These are phyloP conservation scores for Candida caryicola DNA, from an alignment of 805 yeast species.

Conservation along the genomic window DNA sequence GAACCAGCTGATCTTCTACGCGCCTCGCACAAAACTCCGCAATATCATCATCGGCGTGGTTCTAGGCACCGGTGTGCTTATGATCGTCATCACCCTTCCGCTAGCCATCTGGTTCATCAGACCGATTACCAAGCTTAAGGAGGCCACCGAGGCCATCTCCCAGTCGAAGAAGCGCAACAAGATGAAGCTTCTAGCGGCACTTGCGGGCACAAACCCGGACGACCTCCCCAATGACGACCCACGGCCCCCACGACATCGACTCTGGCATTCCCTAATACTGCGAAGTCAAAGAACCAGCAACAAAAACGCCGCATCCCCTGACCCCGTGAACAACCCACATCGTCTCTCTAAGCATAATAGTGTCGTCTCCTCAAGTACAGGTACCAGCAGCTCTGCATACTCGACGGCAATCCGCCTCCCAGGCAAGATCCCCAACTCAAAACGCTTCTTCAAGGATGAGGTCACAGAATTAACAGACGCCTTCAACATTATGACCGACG, in stretches of 20 bases:
- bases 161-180: conserved; percentile 32
- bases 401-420: conserved; percentile 42
- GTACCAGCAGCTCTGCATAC: conserved; percentile 37
- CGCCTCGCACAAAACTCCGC: conserved; percentile 59
- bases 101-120: conserved; percentile 80
- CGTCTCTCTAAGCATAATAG: conserved; percentile 16
- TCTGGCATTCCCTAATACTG: too few species aligned
- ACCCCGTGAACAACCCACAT: too few species aligned
- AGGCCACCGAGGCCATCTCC: conserved; percentile 75
- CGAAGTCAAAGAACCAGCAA: background rate
- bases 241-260: too few species aligned
- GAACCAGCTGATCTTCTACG: conserved; percentile 52
- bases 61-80: conserved; percentile 70
- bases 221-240: too few species aligned
- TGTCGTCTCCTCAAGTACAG: conserved; percentile 28
- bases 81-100: conserved; percentile 76
- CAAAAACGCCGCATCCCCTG: background rate
- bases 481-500: conserved; percentile 88
- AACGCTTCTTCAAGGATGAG: conserved; percentile 70
- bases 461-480: conserved; percentile 84
- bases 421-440: conserved; percentile 31
- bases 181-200: background rate
- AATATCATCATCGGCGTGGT: conserved; percentile 76
- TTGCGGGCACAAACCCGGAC: too few species aligned
- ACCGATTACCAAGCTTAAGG: conserved; percentile 75